Evolutionary conservation across 768 basidiomycete species (phyloP).

Genomic region (Multifurca ochricompacta): DNA sequence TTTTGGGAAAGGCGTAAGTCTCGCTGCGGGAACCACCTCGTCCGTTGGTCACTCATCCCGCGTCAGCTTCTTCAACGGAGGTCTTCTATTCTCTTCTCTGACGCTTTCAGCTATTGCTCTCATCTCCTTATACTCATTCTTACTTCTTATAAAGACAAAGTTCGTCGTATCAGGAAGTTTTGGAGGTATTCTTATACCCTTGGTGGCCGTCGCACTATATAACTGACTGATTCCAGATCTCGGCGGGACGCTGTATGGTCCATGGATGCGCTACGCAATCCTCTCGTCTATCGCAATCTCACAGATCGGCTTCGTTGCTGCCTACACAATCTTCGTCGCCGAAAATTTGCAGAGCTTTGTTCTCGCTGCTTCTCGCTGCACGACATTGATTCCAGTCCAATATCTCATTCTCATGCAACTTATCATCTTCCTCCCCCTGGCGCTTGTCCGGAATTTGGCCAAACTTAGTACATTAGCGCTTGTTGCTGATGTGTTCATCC

Average conservation of each 20-base stretch:
- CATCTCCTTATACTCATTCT: constrained; percentile 88
- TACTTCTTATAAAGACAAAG: constrained; percentile 82
- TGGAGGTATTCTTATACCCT: constrained; percentile 50
- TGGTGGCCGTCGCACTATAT: background rate
- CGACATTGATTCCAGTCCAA: constrained; percentile 54
- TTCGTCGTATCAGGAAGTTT: constrained; percentile 87
- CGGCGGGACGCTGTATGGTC: constrained; percentile 85
- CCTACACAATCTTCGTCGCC: constrained; percentile 95
- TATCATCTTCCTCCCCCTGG: constrained; percentile 82
- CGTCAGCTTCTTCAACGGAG: constrained; percentile 87
- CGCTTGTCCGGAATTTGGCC: constrained; percentile 87
- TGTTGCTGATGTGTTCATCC: constrained; percentile 90
- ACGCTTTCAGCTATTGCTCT: constrained; percentile 74
- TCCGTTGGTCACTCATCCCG: background rate
- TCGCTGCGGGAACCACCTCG: background rate
- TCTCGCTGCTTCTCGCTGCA: constrained; percentile 70
- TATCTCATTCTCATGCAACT: constrained; percentile 82
- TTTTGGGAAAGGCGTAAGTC: constrained; percentile 87
- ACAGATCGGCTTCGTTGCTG: constrained; percentile 81
- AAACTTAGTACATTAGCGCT: constrained; percentile 90
- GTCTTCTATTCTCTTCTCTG: constrained; percentile 78
- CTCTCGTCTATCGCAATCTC: constrained; percentile 82
- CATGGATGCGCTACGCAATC: constrained; percentile 88
- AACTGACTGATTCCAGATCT: constrained; percentile 51
- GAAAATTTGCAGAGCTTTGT: constrained; percentile 89